phyloP scores from a whole-genome alignment of 345 rosid genomes.

The Linum lewisii region DNA sequence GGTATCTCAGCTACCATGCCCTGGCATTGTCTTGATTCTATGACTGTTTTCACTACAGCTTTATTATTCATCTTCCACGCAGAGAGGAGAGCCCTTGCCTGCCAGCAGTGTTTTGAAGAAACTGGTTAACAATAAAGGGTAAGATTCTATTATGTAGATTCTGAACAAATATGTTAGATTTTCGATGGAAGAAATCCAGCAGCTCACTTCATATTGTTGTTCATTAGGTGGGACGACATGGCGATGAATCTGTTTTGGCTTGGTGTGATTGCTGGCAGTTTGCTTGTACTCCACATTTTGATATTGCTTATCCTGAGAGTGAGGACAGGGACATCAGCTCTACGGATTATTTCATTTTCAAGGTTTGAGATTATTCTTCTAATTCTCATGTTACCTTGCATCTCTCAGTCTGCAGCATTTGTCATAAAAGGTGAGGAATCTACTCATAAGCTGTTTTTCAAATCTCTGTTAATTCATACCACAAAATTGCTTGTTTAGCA shows the following conservation, averaged over 20 bases:
- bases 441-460: neutral
- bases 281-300: constrained; percentile 22
- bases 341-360: constrained; percentile 32
- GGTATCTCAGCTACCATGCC: constrained; percentile 14
- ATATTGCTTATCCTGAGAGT: constrained; percentile 26
- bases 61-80: constrained; percentile 11
- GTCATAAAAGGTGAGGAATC: constrained; percentile 34
- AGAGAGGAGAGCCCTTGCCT: constrained; percentile 51
- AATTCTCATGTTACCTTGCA: constrained; percentile 34
- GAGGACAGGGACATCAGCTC: constrained; percentile 32
- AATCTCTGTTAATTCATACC: neutral
- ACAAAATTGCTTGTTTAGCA: constrained; percentile 9
- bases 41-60: neutral
- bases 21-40: neutral
- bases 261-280: constrained; percentile 28
- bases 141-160: constrained; percentile 1
- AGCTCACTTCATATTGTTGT: neutral
- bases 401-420: constrained; percentile 47
- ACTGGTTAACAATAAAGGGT: constrained; percentile 41
- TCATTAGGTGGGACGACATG: constrained; percentile 39
- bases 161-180: neutral
- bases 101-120: constrained; percentile 34
- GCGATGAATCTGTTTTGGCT: constrained; percentile 49
- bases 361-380: constrained; percentile 42
- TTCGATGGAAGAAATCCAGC: neutral